Base-by-base conservation (phyloP, 495 filamentous ascomycete species). In the Ramalina peruviana region DNA sequence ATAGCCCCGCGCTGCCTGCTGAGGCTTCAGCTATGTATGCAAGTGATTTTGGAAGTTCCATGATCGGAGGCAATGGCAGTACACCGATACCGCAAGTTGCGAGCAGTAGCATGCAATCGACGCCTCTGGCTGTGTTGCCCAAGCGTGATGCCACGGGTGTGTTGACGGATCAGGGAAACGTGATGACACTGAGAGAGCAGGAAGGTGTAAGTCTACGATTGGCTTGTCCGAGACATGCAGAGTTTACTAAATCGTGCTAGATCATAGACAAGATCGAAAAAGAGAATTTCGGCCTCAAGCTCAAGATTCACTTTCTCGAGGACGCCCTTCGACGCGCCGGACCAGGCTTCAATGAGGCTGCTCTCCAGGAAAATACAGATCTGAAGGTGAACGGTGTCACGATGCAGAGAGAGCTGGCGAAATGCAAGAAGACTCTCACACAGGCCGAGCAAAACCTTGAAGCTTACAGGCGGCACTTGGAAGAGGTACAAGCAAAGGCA, bases 261-360 rank as follows among this genome's bases (percentile, higher is more conserved):
- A 78, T 80, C 50, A 90, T 98, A 57, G 87, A 94, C 64, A 85
- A 83, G 59, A 88, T 97, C 53, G 87, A 97, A 62, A 98, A 97
- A 68, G 73, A 76, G 46, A 97, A 97, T 55, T 98, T 97, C 60
- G 92, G 95, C 60, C 72, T 98, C 37, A 98, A 98, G 65, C 82
- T 98, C 64, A 88, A 94, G 64, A 92, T 97, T 44, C 90, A 94
- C 68, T 97, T 94, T 58, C 76, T 98, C 30, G 92, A 89, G 59
- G 88, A 96, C 58, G 80, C 84, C 21, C 62, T 97, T 15, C 74
- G 82, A 36, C 94, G 90, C 61, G 76, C 81, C 21, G 93, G 92
- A 0, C 88, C 88, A 3, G 82, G 84, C 33, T 87, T 86, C 69
- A 89, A 87, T 60, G 83, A 90, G 56, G 76, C 78, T 19, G 86